Base-by-base conservation (phyloP, 2,329 filamentous ascomycete species). In the Colletotrichum scovillei region DNA sequence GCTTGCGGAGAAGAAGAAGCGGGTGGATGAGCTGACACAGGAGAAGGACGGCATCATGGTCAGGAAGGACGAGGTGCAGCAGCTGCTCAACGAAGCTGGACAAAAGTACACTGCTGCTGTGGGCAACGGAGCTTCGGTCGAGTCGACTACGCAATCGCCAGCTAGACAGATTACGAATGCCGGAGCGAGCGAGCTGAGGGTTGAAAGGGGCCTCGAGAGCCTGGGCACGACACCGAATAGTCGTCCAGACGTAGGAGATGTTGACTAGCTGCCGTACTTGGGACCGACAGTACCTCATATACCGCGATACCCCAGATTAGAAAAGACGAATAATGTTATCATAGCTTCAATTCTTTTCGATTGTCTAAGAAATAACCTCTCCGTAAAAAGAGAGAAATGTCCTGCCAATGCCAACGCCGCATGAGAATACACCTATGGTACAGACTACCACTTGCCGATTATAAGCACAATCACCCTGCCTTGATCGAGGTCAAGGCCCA, bases 11-110 rank as follows among this genome's bases (percentile, higher is more conserved):
- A 92, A 93, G 79, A 85, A 91, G 69, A 86, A 86, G 67, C 87
- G 89, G 73, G 90, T 97, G 79, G 89, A 92, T 76, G 90, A 90
- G 59, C 83, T 95, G 62, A 88, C 90, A 76, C 86, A 86, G 72
- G 94, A 97, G 80, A 94, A 92, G 78, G 84, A 86, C 4, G 89
- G 93, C 35, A 88, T 98, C 55, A 83, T 88, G 5, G 86, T 88
- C 74, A 88, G 95, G 71, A 94, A 98, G 82, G 88, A 86, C 5
- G 94, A 97, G 81, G 93, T 98, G 0, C 95, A 98, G 82, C 88
- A 88, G 24, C 84, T 97, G 67, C 84, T 98, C 65, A 92, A 95
- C 79, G 92, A 97, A 80, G 94, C 95, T 0, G 95, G 94, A 0
- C 91, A 94, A 73, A 88, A 87, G 75, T 89, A 89, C 62, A 85